phyloP scores from a whole-genome alignment of 2,329 filamentous ascomycete genomes.

The Allantophomopsis cytisporea region DNA sequence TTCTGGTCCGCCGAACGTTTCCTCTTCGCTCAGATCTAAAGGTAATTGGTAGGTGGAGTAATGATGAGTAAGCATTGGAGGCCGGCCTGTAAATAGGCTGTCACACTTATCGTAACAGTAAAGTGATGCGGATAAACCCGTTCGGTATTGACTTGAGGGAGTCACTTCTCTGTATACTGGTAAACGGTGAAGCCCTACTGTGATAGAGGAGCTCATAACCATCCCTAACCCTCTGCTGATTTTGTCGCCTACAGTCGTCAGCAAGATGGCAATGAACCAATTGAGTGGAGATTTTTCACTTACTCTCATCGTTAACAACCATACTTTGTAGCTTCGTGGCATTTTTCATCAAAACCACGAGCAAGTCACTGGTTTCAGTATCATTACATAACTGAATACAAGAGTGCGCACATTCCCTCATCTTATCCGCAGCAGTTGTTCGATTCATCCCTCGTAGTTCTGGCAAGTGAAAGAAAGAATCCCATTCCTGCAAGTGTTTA shows the following conservation, averaged over 20 bases:
- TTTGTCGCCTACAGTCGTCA: constrained; percentile 2
- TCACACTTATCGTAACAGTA: constrained; percentile 14
- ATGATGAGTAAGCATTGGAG: constrained; percentile 10
- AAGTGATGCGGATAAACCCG: constrained; percentile 10
- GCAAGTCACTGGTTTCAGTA: constrained; percentile 9
- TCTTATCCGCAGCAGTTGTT: constrained; percentile 1
- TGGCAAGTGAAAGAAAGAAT: constrained; percentile 10
- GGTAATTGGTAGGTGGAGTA: constrained; percentile 12
- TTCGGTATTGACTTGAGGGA: constrained; percentile 13
- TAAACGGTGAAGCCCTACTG: constrained; percentile 14
- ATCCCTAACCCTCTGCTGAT: constrained; percentile 1
- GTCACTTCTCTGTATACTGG: constrained; percentile 8
- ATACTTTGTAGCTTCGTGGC: constrained; percentile 10
- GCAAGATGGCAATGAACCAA: not conserved
- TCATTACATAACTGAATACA: constrained; percentile 9
- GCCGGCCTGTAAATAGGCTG: constrained; percentile 12
- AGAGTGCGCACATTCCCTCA: constrained; percentile 16
- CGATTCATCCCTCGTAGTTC: too few species aligned
- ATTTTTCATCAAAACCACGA: constrained; percentile 8
- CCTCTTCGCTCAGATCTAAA: constrained; percentile 12
- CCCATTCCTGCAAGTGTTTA: constrained; percentile 11
- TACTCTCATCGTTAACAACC: constrained; percentile 15
- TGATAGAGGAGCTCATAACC: constrained; percentile 10
- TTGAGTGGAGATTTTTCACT: not conserved
- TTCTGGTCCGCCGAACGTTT: constrained; percentile 9